Evolutionary conservation across 805 yeast genomes (phyloP), one percentile per base, ranked within the genome.

Genomic region (Ogataea saltuana): DNA sequence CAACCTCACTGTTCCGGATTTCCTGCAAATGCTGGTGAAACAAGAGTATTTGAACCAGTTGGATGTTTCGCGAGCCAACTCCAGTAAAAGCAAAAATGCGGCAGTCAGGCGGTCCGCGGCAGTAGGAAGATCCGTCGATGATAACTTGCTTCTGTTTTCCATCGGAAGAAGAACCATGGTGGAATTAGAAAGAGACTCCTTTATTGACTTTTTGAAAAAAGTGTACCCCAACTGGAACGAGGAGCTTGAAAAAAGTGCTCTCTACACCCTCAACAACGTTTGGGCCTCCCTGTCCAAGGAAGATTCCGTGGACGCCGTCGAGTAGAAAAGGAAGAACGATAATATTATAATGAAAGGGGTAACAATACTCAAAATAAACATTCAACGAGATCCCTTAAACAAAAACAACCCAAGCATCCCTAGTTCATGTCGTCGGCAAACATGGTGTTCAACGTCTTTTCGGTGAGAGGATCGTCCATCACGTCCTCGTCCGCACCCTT

Each of bases 401-500:
- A n/a, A n/a, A n/a, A n/a, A n/a, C n/a, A n/a, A n/a, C n/a, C n/a
- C n/a, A n/a, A n/a, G n/a, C n/a, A 5, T 36, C 32, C 35, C 22
- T 31, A 29, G 11, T 35, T 37, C 44, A 42, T 35, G 12, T 70
- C 52, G 12, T 70, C 78, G 11, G 78, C 82, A 62, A 80, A 80
- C 39, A 83, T 59, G 48, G 71, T 76, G 44, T 78, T 78, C 48
- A 83, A 64, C 2, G 86, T 84, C 53, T 79, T 82, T 56, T 83
- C 89, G 5, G 80, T 72, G 41, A 72, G 72, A n/a, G 88, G 88
- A 59, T 83, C 88, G 60, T 81, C 83, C 74, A 83, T 71, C 16
- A 83, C 72, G 61, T 83, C 85, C 26, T 44, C 50, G 15, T 33
- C 45, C 1, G 60, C 61, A 10, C 54, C 61, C 13, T 46, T 52